phyloP scores from a whole-genome alignment of 805 yeast species.

The Tetrapisispora nanseiensis region DNA sequence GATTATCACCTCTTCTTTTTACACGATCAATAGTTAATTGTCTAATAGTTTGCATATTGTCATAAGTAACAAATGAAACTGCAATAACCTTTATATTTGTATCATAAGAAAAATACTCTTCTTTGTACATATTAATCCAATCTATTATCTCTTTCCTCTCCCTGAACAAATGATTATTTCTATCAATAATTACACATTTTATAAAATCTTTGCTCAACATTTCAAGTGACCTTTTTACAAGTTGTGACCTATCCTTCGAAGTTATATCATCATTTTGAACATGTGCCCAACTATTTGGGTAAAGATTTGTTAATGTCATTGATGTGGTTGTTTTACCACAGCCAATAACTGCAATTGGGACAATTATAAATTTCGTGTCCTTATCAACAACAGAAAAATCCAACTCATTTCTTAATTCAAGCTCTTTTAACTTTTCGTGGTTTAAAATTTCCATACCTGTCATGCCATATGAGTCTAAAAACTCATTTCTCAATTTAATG shows the following conservation, averaged over 20 bases:
- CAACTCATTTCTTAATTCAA: slow-evolving; percentile 32
- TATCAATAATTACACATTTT: slow-evolving; percentile 59
- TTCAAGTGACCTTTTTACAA: slow-evolving; percentile 40
- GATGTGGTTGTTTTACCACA: slow-evolving; percentile 90
- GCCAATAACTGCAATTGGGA: slow-evolving; percentile 85
- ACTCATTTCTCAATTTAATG: slow-evolving; percentile 58
- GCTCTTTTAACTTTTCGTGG: slow-evolving; percentile 32
- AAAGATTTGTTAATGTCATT: slow-evolving; percentile 45
- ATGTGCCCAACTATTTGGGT: slow-evolving; percentile 52
- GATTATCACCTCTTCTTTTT: slow-evolving; percentile 68
- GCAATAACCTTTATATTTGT: slow-evolving; percentile 51
- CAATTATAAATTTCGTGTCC: slow-evolving; percentile 47
- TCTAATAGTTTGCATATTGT: slow-evolving; percentile 35
- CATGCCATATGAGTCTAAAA: slow-evolving; percentile 43
- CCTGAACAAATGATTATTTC: slow-evolving; percentile 66
- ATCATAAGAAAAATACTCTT: slow-evolving; percentile 34
- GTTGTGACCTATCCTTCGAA: slow-evolving; percentile 36
- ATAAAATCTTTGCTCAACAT: slow-evolving; percentile 27
- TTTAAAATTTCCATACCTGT: slow-evolving; percentile 51
- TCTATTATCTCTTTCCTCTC: slow-evolving; percentile 63
- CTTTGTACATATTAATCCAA: slow-evolving; percentile 37
- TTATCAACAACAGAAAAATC: slow-evolving; percentile 30
- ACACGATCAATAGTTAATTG: slow-evolving; percentile 52
- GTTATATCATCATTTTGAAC: slow-evolving; percentile 74
- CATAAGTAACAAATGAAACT: slow-evolving; percentile 49